Evolutionary conservation across 805 yeast genomes (phyloP), one percentile per base, ranked within the genome.

Genomic region (Vanderwaltozyma tropicalis): DNA sequence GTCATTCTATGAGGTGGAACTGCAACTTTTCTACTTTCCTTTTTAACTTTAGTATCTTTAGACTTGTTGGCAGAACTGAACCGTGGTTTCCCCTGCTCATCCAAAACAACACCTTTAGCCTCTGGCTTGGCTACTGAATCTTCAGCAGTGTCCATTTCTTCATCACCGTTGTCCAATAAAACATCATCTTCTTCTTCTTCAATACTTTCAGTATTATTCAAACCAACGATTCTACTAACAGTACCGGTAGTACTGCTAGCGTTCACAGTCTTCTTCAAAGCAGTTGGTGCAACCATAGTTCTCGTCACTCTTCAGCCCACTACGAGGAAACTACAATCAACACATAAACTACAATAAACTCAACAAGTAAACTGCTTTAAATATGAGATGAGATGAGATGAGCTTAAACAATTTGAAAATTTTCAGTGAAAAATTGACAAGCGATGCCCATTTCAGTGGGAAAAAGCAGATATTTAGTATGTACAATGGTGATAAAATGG

Each of bases 1-100:
- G 94, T 73, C 87, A 92, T 81, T 70, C 99, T 75, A 61, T 92
- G 97, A 22, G 96, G 97, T 29, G 98, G 98, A 24, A 92, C 94
- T 3, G 89, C 76, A 10, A 92, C 83, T 55, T 88, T 88, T 65
- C 97, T 73, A 38, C 80, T 71, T 61, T 89, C 96, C 38, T 80
- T 66, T 61, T 86, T 86, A 22, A 85, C 88, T 45, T 71, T 74
- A 64, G 68, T 71, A 5, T 55, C 64, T 28, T 73, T 72, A 4
- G 79, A 57, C 41, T 71, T 69, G 12, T 80, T 71, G 19, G 86
- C 89, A 16, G 88, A 74, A 26, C 77, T 68, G 56, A 88, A 87
- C 50, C 79, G 76, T 32, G 96, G 95, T 51, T 86, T 82, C 31
- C 97, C 97, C 39, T 76, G 73, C 47, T 82, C 88, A 61, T 89